Evolutionary conservation across 31 red algal genomes (phyloP), one percentile per base, ranked within the genome.

Genomic region (Pterothamnion heteromorphum): DNA sequence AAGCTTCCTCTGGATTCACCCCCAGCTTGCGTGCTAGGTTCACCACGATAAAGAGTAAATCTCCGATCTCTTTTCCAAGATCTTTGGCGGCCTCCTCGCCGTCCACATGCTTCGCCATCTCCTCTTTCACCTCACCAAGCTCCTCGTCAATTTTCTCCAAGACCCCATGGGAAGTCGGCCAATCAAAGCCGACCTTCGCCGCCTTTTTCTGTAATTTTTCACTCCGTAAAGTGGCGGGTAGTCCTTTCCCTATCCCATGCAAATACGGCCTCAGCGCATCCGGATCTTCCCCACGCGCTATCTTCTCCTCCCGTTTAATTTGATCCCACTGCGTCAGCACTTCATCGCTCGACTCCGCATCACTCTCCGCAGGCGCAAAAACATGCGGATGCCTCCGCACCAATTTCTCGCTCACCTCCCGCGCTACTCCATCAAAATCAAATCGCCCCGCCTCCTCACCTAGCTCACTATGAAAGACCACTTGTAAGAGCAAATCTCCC

Each of bases 131-230:
- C 35, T 91, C 89, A 20, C n/a, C 89, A 5, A 91, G 22, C 32
- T 91, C 89, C 34, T 91, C 89, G 14, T 91, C 30, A 4, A 91
- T 18, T 86, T 91, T 91, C 20, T 21, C 76, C 21, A 14, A 35
- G 36, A 86, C 30, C 9, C 23, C 9, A 5, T 91, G 26, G 4
- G 32, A n/a, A 35, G 24, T 32, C 18, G 9, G 9, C 89, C 89
- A 91, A 4, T 91, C 89, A 33, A 91, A 91, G 22, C 89, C 89
- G n/a, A 86, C 74, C 85, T 85, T 82, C 5, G 74, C 74, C n/a
- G 89, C 76, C 30, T 91, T 91, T 35, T 91, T 23, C 20, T 86
- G 76, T 9, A 91, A 4, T 26, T 35, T 85, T n/a, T 4, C 32
- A 4, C 74, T 74, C 76, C 34, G 5, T 24, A 91, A 22, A 4